Conservation (phyloP, 2,329 filamentous ascomycete species). For the Phialocephala sp. region DNA sequence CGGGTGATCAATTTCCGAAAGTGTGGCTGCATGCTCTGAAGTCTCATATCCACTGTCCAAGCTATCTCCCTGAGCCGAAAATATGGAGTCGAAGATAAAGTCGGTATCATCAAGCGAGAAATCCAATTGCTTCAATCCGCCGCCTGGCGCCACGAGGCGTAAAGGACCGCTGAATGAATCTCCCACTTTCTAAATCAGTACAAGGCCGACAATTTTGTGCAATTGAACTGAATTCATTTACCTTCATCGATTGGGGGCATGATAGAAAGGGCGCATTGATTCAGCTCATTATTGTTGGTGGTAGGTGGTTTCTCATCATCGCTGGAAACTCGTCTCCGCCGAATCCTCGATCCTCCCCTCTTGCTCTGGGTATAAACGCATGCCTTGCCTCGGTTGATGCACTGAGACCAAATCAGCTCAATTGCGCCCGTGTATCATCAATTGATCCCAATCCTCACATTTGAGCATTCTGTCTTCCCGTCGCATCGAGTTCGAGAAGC, state of each 20-base stretch:
- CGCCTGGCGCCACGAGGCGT: conserved; percentile 47
- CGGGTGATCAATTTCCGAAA: conserved; percentile 21
- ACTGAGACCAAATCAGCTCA: conserved; percentile 26
- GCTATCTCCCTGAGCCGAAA: conserved; percentile 26
- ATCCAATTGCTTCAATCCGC: conserved; percentile 53
- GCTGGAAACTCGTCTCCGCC: conserved; percentile 19
- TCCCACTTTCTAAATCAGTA: conserved; percentile 23
- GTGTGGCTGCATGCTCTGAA: conserved; percentile 26
- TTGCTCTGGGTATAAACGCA: conserved; percentile 41
- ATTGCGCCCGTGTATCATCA: not conserved
- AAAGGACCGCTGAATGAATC: conserved; percentile 44
- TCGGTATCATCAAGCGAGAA: conserved; percentile 50
- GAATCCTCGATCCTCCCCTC: conserved; percentile 39
- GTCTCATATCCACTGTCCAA: conserved; percentile 32
- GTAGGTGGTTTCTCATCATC: conserved; percentile 14
- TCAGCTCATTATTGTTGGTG: conserved; percentile 29
- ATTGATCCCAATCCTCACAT: conserved; percentile 44
- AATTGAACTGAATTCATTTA: conserved; percentile 24
- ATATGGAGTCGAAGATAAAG: conserved; percentile 36
- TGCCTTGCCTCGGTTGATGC: conserved; percentile 38
- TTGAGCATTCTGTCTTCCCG: conserved; percentile 51
- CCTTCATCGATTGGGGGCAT: conserved; percentile 29
- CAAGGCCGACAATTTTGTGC: not conserved
- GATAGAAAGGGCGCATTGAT: conserved; percentile 29
- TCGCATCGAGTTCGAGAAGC: conserved; percentile 54